These are phyloP conservation scores for Rhynchospora pubera DNA, from an alignment of 176 grass and related monocot genomes.

Conservation along the genomic window DNA sequence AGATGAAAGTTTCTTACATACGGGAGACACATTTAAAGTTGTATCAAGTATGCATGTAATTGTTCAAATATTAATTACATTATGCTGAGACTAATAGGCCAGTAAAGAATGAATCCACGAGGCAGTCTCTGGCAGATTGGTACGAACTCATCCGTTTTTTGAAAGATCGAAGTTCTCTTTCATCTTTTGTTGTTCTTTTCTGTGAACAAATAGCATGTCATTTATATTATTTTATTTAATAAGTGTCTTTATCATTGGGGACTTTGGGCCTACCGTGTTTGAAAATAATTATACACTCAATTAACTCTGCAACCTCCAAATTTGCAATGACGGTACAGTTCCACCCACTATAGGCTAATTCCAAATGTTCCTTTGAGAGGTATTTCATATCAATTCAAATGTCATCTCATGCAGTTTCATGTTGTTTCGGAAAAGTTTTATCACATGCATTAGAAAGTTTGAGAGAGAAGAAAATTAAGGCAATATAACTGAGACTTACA, in stretches of 20 bases:
- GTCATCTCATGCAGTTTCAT: not conserved
- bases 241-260: not conserved
- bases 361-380: not conserved
- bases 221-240: not conserved
- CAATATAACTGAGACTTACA: slow-evolving; percentile 39
- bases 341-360: not conserved
- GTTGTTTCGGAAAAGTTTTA: not conserved
- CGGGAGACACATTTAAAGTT: not conserved
- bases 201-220: slow-evolving; percentile 13
- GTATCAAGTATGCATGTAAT: not conserved
- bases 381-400: not conserved
- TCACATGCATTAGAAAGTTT: not conserved
- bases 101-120: slow-evolving; percentile 56
- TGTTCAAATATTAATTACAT: not conserved
- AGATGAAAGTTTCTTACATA: not conserved
- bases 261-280: not conserved
- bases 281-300: not conserved
- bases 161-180: slow-evolving; percentile 69
- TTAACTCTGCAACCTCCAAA: not conserved
- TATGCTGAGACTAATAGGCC: slow-evolving; percentile 27
- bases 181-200: slow-evolving; percentile 41
- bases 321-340: not conserved
- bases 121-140: slow-evolving; percentile 48
- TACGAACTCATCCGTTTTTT: slow-evolving; percentile 57
- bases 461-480: not conserved